A percentile compares a stretch with the other conserved stretches of the same genome.
These are phyloP conservation scores for Fusarium oxysporum DNA, from an alignment of 2,329 filamentous ascomycete genomes.

Conservation along the genomic window DNA sequence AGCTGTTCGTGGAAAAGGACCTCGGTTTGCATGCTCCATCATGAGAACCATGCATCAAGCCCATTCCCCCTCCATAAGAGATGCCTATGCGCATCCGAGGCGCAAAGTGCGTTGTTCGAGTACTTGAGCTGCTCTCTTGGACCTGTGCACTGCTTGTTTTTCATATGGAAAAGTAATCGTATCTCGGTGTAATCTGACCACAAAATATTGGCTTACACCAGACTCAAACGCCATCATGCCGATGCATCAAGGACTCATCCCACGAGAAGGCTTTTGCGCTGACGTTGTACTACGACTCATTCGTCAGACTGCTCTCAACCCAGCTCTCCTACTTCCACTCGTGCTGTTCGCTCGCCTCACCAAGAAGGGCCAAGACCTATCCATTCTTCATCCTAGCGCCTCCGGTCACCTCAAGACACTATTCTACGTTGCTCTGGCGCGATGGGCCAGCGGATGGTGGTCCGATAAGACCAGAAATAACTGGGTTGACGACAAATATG, in stretches of 20 bases:
- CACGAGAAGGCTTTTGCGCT: conserved; percentile 68
- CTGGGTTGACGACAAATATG: conserved; percentile 59
- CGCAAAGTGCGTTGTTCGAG: background rate
- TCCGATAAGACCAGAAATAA: conserved; percentile 52
- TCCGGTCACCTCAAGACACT: conserved; percentile 60
- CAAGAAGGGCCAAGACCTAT: conserved; percentile 67
- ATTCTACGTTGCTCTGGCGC: conserved; percentile 48
- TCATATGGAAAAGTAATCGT: background rate
- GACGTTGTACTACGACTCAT: conserved; percentile 71
- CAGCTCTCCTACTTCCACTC: conserved; percentile 71
- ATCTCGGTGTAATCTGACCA: background rate
- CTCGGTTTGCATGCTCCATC: conserved; percentile 17
- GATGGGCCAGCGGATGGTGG: conserved; percentile 47
- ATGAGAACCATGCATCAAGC: conserved; percentile 8
- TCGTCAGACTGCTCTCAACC: conserved; percentile 72
- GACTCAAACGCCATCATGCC: conserved; percentile 44
- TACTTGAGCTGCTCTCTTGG: background rate
- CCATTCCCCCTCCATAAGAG: conserved; percentile 1
- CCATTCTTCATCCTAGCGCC: conserved; percentile 62
- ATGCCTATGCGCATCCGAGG: background rate
- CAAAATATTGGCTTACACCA: conserved; percentile 2
- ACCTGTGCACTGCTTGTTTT: background rate
- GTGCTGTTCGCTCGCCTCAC: conserved; percentile 73
- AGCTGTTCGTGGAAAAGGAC: conserved; percentile 26
- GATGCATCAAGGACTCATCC: conserved; percentile 63